These are phyloP conservation scores for Vitis cinerea DNA, from an alignment of 164 flowering plant genomes.

Conservation along the genomic window DNA sequence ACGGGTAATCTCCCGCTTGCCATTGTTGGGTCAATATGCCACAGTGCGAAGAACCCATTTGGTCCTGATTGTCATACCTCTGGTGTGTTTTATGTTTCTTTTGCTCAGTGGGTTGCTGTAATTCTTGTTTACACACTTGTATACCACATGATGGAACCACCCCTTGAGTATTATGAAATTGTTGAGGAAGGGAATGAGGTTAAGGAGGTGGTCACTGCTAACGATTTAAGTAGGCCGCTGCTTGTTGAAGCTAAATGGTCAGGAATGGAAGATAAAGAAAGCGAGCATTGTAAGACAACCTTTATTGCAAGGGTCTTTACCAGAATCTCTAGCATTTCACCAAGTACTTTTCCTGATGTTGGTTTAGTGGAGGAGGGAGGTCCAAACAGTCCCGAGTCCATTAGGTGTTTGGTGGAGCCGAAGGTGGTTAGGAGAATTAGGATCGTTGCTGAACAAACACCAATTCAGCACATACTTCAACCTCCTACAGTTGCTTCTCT, in stretches of 20 bases:
- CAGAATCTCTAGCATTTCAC: constrained; percentile 33
- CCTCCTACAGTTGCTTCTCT: constrained; percentile 71
- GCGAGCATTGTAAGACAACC: constrained; percentile 59
- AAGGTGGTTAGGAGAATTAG: constrained; percentile 52
- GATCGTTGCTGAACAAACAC: constrained; percentile 60
- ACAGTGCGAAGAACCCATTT: constrained; percentile 40
- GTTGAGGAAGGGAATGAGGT: constrained; percentile 22
- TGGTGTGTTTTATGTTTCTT: constrained; percentile 68
- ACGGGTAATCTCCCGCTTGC: constrained; percentile 66
- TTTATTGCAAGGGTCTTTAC: constrained; percentile 53
- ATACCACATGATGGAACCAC: constrained; percentile 86
- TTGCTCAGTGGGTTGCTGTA: constrained; percentile 70
- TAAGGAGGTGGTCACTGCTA: constrained; percentile 11
- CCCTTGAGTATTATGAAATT: constrained; percentile 53
- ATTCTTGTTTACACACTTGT: constrained; percentile 71
- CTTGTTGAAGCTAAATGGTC: constrained; percentile 71
- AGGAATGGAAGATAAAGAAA: constrained; percentile 63
- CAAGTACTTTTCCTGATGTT: constrained; percentile 31
- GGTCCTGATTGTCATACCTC: constrained; percentile 43
- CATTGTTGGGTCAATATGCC: constrained; percentile 59
- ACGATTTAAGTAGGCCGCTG: constrained; percentile 43
- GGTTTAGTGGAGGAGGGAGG: constrained; percentile 27
- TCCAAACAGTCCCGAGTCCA: constrained; percentile 33
- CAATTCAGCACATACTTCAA: constrained; percentile 54
- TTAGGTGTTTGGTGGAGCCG: constrained; percentile 61